These are phyloP conservation scores for Macroventuria anomochaeta DNA, from an alignment of 2,329 filamentous ascomycete genomes.

Conservation along the genomic window DNA sequence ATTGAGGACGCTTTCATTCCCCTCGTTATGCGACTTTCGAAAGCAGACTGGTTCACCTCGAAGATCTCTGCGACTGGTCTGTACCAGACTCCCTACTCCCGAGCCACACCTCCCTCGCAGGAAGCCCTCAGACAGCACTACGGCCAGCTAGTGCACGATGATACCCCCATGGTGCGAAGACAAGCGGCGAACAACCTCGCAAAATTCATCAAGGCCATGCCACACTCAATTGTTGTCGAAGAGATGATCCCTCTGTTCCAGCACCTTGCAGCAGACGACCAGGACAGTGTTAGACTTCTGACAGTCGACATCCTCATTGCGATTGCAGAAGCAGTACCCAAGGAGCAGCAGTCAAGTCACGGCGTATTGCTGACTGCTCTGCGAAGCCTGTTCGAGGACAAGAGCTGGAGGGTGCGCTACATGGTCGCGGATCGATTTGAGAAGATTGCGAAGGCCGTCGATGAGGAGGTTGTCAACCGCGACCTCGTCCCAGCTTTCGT, in stretches of 20 bases:
- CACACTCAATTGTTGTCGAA: constrained; percentile 86
- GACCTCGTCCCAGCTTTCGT: constrained; percentile 97
- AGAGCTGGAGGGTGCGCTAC: constrained; percentile 98
- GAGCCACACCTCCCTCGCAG: constrained; percentile 85
- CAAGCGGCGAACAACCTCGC: constrained; percentile 95
- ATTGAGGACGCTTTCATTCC: constrained; percentile 98
- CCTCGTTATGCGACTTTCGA: constrained; percentile 91
- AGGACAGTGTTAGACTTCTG: constrained; percentile 94
- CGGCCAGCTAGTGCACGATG: constrained; percentile 90
- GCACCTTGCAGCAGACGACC: constrained; percentile 93
- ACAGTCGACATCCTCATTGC: constrained; percentile 97
- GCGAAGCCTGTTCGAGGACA: constrained; percentile 94
- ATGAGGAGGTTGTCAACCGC: constrained; percentile 92
- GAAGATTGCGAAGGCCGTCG: constrained; percentile 98
- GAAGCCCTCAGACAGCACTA: constrained; percentile 93
- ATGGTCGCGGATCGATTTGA: constrained; percentile 99
- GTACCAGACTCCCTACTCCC: constrained; percentile 91
- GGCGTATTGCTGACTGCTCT: constrained; percentile 89
- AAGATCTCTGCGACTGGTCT: constrained; percentile 98
- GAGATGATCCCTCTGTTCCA: constrained; percentile 99
- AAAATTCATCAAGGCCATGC: constrained; percentile 98
- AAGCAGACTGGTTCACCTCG: constrained; percentile 99
- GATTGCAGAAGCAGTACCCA: constrained; percentile 95
- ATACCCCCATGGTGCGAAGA: constrained; percentile 98
- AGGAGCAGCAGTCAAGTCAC: constrained; percentile 96